Base-by-base conservation (phyloP, 345 rosid species). In the Hibiscus tridactylites region DNA sequence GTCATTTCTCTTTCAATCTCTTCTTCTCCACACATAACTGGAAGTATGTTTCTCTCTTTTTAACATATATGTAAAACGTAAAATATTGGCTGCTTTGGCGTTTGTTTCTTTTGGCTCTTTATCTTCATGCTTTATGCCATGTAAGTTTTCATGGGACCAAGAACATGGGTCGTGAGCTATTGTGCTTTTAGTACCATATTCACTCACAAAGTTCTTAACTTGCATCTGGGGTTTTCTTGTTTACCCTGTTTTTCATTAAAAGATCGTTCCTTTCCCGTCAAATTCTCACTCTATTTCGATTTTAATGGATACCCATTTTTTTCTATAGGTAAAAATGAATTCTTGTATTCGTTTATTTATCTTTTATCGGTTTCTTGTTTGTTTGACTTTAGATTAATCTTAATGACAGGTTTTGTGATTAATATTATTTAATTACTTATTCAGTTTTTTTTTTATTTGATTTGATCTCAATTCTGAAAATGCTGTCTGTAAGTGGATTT, bases 131-230 rank as follows among this genome's bases (percentile, higher is more conserved):
- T 31, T 68, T n/a, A 52, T 4, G 44, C 28, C 60, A 29, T 68
- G 60, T 15, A 49, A 49, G 33, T 47, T 29, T 47, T 52, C 19
- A 47, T 66, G 21, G 50, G 17, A 31, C 16, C 44, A 29, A 13
- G 71, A 50, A 68, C 44, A 50, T 31, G n/a, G 46, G 71, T 28
- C 31, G 50, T 49, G 59, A 50, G 28, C 5, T 68, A 29, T 1
- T 49, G 59, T 8, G 71, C 28, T 68, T 68, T 50, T 52, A 16
- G 9, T 16, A 31, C 60, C n/a, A 50, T 50, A 29, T n/a, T 50
- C 71, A 52, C 60, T 29, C 60, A 6, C 44, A 68, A 68, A 50
- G 59, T 50, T 68, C 71, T 50, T 68, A 50, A 68, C 71, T 68
- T 68, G 71, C 71, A 10, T 50, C 46, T 50, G 46, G 71, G 28